Conservation (phyloP, 148 eudicot species). For the Chenopodium formosanum region DNA sequence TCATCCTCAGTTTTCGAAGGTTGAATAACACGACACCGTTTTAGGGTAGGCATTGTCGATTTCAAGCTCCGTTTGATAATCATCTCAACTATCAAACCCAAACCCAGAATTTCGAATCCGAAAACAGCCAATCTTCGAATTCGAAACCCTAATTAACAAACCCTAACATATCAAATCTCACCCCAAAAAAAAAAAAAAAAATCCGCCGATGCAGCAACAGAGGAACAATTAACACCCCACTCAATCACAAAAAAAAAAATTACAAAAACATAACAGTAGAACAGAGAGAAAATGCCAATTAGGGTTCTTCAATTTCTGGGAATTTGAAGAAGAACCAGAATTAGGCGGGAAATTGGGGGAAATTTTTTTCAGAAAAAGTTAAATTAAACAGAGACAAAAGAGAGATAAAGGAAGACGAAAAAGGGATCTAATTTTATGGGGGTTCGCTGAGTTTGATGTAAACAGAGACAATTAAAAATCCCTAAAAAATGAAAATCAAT, state of each 20-base stretch:
- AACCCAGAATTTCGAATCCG: neutral
- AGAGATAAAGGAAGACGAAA: neutral
- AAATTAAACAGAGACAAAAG: constrained; percentile 27
- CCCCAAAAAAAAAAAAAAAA: neutral
- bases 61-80: constrained; percentile 88
- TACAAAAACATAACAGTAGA: too few species aligned
- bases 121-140: constrained; percentile 4
- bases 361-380: neutral
- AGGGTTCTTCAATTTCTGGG: neutral
- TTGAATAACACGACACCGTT: constrained; percentile 65
- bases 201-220: constrained; percentile 24
- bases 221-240: neutral
- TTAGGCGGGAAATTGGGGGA: constrained; percentile 38
- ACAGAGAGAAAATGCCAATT: neutral
- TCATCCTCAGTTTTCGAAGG: constrained; percentile 53
- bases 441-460: neutral
- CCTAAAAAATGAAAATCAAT: neutral
- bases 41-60: constrained; percentile 82
- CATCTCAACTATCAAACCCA: constrained; percentile 38
- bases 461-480: neutral
- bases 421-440: neutral
- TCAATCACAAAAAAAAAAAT: neutral
- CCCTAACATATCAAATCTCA: constrained; percentile 31
- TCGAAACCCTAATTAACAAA: constrained; percentile 20
- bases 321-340: constrained; percentile 3